Evolutionary conservation across 2,329 filamentous ascomycete species (phyloP).

Genomic region (Colletotrichum sp.): DNA sequence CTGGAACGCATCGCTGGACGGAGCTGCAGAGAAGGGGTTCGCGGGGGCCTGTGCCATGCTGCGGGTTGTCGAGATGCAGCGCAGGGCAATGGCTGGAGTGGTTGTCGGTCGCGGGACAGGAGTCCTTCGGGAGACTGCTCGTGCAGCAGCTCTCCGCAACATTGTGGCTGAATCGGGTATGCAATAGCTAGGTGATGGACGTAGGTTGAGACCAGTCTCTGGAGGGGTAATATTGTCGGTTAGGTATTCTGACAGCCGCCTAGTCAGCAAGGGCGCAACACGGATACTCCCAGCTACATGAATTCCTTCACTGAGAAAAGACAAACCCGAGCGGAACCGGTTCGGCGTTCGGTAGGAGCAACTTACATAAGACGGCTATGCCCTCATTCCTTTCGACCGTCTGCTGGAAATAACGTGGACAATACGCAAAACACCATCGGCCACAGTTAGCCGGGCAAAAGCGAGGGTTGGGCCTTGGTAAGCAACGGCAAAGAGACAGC

Average conservation of each 20-base stretch:
- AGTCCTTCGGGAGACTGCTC: slow-evolving; percentile 31
- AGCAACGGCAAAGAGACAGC: background rate
- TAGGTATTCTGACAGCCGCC: background rate
- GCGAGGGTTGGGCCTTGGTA: slow-evolving; percentile 8
- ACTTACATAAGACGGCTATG: background rate
- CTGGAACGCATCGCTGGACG: slow-evolving; percentile 81
- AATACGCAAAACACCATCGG: background rate
- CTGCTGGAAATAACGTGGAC: background rate
- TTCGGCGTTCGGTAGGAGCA: background rate
- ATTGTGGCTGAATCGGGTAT: slow-evolving; percentile 21
- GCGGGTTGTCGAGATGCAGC: slow-evolving; percentile 34
- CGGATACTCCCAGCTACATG: background rate
- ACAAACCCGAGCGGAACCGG: background rate
- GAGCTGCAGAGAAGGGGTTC: slow-evolving; percentile 16
- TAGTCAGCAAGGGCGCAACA: background rate
- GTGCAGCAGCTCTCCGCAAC: slow-evolving; percentile 37
- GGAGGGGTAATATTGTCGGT: background rate
- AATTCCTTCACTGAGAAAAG: background rate
- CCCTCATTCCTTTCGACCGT: background rate
- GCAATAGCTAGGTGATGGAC: background rate
- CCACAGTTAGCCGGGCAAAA: background rate
- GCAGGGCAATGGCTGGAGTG: slow-evolving; percentile 25
- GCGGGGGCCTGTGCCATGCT: slow-evolving; percentile 29
- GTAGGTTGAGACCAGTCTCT: background rate
- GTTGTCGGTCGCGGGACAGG: slow-evolving; percentile 23